A percentile compares a stretch with the other conserved stretches of the same genome.
phyloP scores from a whole-genome alignment of 2,329 filamentous ascomycete genomes.

The Neofusicoccum umdonicola region DNA sequence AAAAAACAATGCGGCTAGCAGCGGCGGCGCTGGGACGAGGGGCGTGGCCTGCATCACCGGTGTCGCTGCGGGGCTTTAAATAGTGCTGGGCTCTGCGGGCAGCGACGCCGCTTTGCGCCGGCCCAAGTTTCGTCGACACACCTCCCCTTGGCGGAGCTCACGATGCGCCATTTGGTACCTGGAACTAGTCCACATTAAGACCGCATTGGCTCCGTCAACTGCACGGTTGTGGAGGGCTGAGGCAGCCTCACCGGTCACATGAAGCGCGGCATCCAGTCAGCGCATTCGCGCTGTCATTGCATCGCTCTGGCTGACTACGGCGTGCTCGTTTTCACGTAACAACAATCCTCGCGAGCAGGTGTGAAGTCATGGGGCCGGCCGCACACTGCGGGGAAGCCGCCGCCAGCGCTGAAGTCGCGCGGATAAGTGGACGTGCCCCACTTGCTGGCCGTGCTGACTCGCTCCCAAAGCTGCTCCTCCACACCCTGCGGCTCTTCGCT shows the following conservation, averaged over 20 bases:
- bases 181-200: slow-evolving; percentile 9
- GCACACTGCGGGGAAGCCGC: slow-evolving; percentile 11
- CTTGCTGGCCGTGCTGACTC: background rate
- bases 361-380: slow-evolving; percentile 14
- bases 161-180: slow-evolving; percentile 16
- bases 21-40: background rate
- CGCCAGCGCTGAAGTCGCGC: background rate
- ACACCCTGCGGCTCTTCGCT: background rate
- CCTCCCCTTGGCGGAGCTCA: slow-evolving; percentile 1
- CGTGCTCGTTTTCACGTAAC: slow-evolving; percentile 16
- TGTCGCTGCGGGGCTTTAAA: background rate
- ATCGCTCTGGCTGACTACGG: slow-evolving; percentile 5
- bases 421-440: slow-evolving; percentile 10
- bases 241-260: slow-evolving; percentile 11
- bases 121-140: background rate
- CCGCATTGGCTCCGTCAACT: slow-evolving; percentile 8
- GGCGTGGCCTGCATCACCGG: background rate
- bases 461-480: background rate
- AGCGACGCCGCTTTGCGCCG: slow-evolving; percentile 1
- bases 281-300: slow-evolving; percentile 13
- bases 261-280: slow-evolving; percentile 6
- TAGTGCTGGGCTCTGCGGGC: background rate
- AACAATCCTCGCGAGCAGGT: background rate
- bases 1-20: background rate
- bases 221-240: background rate